Evolutionary conservation across 2,329 filamentous ascomycete genomes (phyloP), one percentile per base, ranked within the genome.

Genomic region (Xylariaceae sp.): DNA sequence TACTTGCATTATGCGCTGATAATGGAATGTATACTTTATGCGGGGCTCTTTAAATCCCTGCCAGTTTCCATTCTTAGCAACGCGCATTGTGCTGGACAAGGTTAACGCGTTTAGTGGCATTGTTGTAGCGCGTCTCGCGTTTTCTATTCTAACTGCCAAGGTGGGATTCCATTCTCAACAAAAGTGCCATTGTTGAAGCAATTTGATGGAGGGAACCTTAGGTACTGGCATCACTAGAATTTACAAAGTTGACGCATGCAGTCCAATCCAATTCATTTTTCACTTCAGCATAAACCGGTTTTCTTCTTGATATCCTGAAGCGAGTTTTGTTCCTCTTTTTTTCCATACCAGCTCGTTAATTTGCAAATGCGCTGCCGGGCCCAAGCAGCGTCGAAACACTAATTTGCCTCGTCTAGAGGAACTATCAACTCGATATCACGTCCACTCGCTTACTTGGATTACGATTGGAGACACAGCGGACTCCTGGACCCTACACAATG

Each of bases 141-240:
- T 43, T 41, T 41, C 42, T 47, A 43, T 39, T 41, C 43, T 47
- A 43, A 45, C 36, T 50, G n/a, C n/a, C n/a, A n/a, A n/a, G n/a
- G n/a, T n/a, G n/a, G 45, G 49, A 39, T 48, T 46, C 33, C 36
- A 26, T 31, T n/a, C n/a, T n/a, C n/a, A n/a, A n/a, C n/a, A n/a
- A n/a, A n/a, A n/a, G n/a, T n/a, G n/a, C n/a, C n/a, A n/a, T n/a
- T n/a, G n/a, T n/a, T n/a, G n/a, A n/a, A n/a, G n/a, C n/a, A n/a
- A n/a, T n/a, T n/a, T n/a, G n/a, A n/a, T n/a, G n/a, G n/a, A n/a
- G n/a, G n/a, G n/a, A n/a, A n/a, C n/a, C n/a, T n/a, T n/a, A n/a
- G n/a, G n/a, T n/a, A n/a, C n/a, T n/a, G n/a, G n/a, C n/a, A n/a
- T n/a, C n/a, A n/a, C n/a, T n/a, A n/a, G n/a, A n/a, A n/a, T n/a